Evolutionary conservation across 352 stramenopile genomes (phyloP).

Genomic region (Peronospora destructor): DNA sequence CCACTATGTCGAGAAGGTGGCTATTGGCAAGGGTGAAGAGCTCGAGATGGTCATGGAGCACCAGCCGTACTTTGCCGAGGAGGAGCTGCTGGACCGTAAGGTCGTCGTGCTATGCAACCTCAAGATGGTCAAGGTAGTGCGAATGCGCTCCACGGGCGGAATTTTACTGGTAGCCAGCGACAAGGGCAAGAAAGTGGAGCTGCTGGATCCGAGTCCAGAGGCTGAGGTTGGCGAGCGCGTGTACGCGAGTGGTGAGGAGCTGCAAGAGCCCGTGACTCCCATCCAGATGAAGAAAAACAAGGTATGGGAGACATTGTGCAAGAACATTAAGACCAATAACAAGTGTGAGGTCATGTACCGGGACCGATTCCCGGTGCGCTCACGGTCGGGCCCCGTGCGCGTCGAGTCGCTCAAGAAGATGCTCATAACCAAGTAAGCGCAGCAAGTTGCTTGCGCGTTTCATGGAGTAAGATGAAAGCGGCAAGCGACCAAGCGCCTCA

Average conservation of each 20-base stretch:
- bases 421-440: conserved; percentile 32
- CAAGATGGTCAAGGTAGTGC: conserved; percentile 68
- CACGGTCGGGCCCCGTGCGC: conserved; percentile 41
- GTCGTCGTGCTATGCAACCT: conserved; percentile 72
- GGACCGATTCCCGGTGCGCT: conserved; percentile 52
- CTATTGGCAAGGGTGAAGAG: conserved; percentile 66
- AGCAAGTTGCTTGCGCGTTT: background rate
- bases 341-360: conserved; percentile 70
- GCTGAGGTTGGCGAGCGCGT: conserved; percentile 65
- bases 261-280: conserved; percentile 59
- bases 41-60: conserved; percentile 75
- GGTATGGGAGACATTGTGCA: conserved; percentile 66
- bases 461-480: background rate
- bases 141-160: conserved; percentile 50
- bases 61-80: conserved; percentile 68
- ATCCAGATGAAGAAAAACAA: conserved; percentile 87
- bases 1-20: conserved; percentile 70
- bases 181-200: conserved; percentile 48
- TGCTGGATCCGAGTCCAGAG: conserved; percentile 54
- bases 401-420: conserved; percentile 63
- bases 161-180: conserved; percentile 50
- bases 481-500: background rate
- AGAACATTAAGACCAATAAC: conserved; percentile 71
- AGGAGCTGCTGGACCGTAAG: conserved; percentile 61
- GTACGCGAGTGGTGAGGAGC: conserved; percentile 64